Percentiles rank a stretch among this genome's conserved stretches.
Evolutionary conservation across 345 rosid species (phyloP).

Genomic region (Arabis hirsuta): DNA sequence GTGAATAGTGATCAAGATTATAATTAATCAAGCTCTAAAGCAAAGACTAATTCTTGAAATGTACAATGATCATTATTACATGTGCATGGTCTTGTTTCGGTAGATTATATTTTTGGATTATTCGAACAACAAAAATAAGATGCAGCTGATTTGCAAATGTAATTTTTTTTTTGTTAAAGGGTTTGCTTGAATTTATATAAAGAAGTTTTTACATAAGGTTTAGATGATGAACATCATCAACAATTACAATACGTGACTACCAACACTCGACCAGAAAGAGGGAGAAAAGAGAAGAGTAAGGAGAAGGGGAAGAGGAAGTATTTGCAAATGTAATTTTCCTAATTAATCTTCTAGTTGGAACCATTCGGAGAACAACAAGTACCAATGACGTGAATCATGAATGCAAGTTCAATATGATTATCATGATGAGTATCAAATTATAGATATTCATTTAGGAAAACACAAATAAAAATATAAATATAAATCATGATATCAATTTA

Average conservation of each 20-base stretch:
- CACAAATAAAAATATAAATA: not conserved
- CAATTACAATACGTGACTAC: too few relatives aligned
- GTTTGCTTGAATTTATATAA: too few relatives aligned
- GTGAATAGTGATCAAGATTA: not conserved
- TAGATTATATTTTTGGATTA: conserved; percentile 15
- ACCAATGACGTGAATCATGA: conserved; percentile 16
- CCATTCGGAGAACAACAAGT: conserved; percentile 1
- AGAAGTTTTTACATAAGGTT: too few relatives aligned
- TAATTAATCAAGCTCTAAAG: conserved; percentile 6
- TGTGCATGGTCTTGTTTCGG: conserved; percentile 2
- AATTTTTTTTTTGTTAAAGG: not conserved
- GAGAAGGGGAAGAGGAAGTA: too few relatives aligned
- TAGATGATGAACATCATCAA: too few relatives aligned
- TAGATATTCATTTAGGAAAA: too few relatives aligned
- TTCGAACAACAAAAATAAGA: conserved; percentile 5
- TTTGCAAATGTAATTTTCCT: not conserved
- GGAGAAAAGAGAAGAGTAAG: too few relatives aligned
- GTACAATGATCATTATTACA: not conserved
- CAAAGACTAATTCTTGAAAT: not conserved
- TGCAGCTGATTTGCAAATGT: not conserved
- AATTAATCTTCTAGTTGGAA: conserved; percentile 12
- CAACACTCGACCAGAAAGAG: too few relatives aligned
- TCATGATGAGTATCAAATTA: not conserved
- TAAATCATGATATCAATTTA: not conserved
- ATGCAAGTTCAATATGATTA: not conserved